Base-by-base conservation (phyloP, 345 rosid genomes). In the Citrus inodora region DNA sequence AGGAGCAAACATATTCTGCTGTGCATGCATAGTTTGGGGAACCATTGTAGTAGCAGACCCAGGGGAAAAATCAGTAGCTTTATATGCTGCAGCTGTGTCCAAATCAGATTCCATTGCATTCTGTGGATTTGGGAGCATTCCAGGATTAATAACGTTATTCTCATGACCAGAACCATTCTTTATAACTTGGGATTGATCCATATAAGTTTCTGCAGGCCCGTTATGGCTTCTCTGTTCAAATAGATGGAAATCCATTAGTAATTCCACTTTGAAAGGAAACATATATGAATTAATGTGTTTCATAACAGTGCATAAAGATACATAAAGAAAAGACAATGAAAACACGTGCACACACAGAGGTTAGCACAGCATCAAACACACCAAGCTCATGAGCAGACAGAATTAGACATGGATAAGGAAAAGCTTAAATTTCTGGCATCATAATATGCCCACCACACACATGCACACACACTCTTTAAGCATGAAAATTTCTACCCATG, bases 401-500 rank as follows among this genome's bases (percentile, higher is more conserved):
- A 42, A 19, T 21, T 55, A 13, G 24, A 79, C 37, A 6, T 13
- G 22, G 28, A 35, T 25, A 48, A 79, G 42, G 30, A 63, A 61
- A 74, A 27, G 51, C 56, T 58, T 10, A 70, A 67, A 28, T 38
- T 30, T 67, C 13, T n/a, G 1, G 42, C 32, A 61, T 32, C 59
- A 22, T 61, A 21, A 61, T 14, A 32, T 24, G 56, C 19, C 48
- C 33, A 59, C 48, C 33, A 59, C 27, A 35, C 63, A 51, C 74
- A n/a, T 9, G n/a, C 40, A 75, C 33, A 71, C 42, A 64, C 35
- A 67, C 59, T 70, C 28, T 69, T 71, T 25, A 72, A 53, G 63
- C 55, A 60, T 38, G 38, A 30, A 77, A 67, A 61, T 40, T 66
- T 78, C 61, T 88, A 93, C 98, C 98, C 95, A 93, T 78, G 94